phyloP scores from a whole-genome alignment of 192 early-diverging fungal species.

The Linnemannia zychae region DNA sequence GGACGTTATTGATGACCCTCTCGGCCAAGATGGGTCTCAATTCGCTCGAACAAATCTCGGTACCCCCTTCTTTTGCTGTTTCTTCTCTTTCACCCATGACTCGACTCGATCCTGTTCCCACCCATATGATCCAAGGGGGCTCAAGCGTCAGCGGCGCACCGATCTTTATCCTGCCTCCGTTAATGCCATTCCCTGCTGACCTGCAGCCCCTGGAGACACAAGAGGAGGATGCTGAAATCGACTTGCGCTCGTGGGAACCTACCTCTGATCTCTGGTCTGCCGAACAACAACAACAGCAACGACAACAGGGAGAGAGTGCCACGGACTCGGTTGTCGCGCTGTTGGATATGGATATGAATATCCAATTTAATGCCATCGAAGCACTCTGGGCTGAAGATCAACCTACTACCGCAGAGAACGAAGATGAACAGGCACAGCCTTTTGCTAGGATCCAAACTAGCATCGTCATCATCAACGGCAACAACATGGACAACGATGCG shows the following conservation, averaged over 20 bases:
- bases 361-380: not conserved
- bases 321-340: not conserved
- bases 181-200: not conserved
- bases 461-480: conserved; percentile 14
- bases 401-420: not conserved
- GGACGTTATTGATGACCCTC: conserved; percentile 42
- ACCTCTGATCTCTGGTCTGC: not conserved
- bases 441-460: conserved; percentile 16
- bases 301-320: not conserved
- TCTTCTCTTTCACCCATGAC: not conserved
- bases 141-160: not conserved
- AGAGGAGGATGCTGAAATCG: conserved; percentile 1
- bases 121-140: not conserved
- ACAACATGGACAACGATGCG: not conserved
- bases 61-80: not conserved
- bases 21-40: conserved; percentile 37
- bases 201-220: not conserved
- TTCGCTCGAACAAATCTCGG: not conserved
- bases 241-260: conserved; percentile 13
- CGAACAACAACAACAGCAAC: not conserved
- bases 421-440: not conserved
- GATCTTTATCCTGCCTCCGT: not conserved
- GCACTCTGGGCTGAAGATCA: not conserved
- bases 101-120: not conserved
- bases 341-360: not conserved